Conservation (phyloP, 148 eudicot species). For the Fagopyrum homotropicum region DNA sequence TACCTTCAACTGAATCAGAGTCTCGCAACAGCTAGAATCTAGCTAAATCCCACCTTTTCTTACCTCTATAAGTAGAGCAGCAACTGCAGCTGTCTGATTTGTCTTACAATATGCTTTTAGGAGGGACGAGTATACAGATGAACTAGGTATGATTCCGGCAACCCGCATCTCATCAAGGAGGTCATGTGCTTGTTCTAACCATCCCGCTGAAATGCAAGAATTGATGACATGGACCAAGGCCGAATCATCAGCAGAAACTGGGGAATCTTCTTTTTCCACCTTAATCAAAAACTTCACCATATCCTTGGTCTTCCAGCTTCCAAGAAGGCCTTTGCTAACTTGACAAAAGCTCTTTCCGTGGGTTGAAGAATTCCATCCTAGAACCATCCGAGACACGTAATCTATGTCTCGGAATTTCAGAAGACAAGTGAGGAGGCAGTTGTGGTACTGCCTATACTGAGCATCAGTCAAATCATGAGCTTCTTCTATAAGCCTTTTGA, state of each 20-base stretch:
- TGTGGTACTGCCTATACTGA: slow-evolving; percentile 74
- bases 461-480: slow-evolving; percentile 45
- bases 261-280: slow-evolving; percentile 65
- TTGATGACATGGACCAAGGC: slow-evolving; percentile 60
- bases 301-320: slow-evolving; percentile 67
- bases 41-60: slow-evolving; percentile 78
- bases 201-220: slow-evolving; percentile 74
- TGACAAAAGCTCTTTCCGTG: slow-evolving; percentile 61
- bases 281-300: slow-evolving; percentile 71
- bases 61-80: slow-evolving; percentile 61
- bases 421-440: slow-evolving; percentile 76
- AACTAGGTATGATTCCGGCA: slow-evolving; percentile 60
- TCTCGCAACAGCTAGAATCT: slow-evolving; percentile 66
- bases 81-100: slow-evolving; percentile 43
- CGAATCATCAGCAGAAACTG: slow-evolving; percentile 53
- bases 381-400: slow-evolving; percentile 70
- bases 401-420: slow-evolving; percentile 81
- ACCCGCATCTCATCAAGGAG: slow-evolving; percentile 87
- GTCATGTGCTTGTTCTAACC: slow-evolving; percentile 90
- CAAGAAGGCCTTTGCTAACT: slow-evolving; percentile 68
- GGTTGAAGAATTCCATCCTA: slow-evolving; percentile 77
- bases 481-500: slow-evolving; percentile 74
- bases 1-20: slow-evolving; percentile 53
- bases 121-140: slow-evolving; percentile 65
- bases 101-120: slow-evolving; percentile 79